Base-by-base conservation (phyloP, 768 basidiomycete genomes). In the Russula sp. region DNA sequence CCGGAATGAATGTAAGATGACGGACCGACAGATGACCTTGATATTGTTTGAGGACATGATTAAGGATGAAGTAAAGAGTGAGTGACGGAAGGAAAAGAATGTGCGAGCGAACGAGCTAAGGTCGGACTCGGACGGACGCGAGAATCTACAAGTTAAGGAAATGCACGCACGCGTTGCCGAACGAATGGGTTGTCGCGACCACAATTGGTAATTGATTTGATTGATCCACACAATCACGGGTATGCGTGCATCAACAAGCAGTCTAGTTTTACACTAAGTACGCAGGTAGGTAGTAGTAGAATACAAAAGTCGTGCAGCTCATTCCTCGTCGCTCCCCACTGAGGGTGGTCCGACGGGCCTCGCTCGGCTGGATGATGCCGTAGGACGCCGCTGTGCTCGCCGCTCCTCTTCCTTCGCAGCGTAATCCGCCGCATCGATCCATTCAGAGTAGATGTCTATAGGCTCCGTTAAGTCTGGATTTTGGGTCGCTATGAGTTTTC, bases 11-110 rank as follows among this genome's bases (percentile, higher is more conserved):
- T n/a, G 64, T 48, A 50, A 58, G 55, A 32, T 27, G 55, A 77
- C 93, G 69, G 70, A 95, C 96, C 96, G 93, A 83, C 96, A 98
- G 68, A 99, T 93, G 72, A 99, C 97, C 81, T 98, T 96, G 82
- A 96, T 94, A 75, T 95, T 95, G 68, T 86, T 94, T 66, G 79
- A 79, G 68, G 86, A 83, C 72, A 86, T 86, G 77, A 62, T 57
- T 27, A 40, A 50, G 53, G 48, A 44, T 3, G 22, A 50, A 49
- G 57, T 44, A 42, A 45, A 22, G 54, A 45, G 55, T 40, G 50
- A 35, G 45, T 11, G 47, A 45, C 20, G 44, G 31, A 47, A 49
- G 55, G 20, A 42, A 56, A 39, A 32, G 20, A 47, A 35, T n/a
- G 63, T 40, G 48, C 20, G 55, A 16, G 34, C 20, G 31, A 63